Base-by-base conservation (phyloP, 228 moss, liverwort and hornwort species). In the Sphagnum magellanicum region DNA sequence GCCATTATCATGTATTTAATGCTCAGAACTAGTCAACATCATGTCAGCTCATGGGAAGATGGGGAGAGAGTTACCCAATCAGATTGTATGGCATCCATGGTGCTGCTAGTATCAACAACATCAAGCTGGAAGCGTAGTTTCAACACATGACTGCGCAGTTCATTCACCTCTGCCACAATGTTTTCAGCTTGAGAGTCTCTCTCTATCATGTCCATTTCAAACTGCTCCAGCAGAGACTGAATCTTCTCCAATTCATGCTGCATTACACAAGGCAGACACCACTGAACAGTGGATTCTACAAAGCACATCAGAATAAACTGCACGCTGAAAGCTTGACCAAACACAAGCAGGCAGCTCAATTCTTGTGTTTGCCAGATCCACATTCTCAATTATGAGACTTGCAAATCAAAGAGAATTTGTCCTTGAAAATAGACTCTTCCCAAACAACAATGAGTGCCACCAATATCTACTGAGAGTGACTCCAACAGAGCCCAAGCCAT, bases 71-170 rank as follows among this genome's bases (percentile, higher is more conserved):
- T 32, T 32, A 32, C 32, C 32, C 32, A 32, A 32, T 32, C 32
- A 32, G 32, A 32, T 32, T 32, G 78, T 63, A 74, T 74, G 63
- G 70, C 81, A 61, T 78, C 83, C 11, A 78, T 76, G 59, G 78
- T 67, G 59, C 83, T 78, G 61, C 80, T 87, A 51, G 80, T 78
- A 67, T 88, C 84, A 50, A 83, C 81, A 67, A 84, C 84, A 76
- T 88, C 88, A 65, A 88, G 88, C 80, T 88, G 88, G 73, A 79
- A 88, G 59, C 88, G 88, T 74, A 88, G 64, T 32, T 85, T 85
- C 71, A 80, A 71, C 61, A 88, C 85, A 74, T 88, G 88, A 72
- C 88, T 85, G 32, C 88, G 82, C 74, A 88, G 75, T 4, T 77
- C 82, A 63, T 85, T 88, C 50, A 88, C 46, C 74, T 88, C 85